Conservation (phyloP, 192 early-diverging fungal genomes). For the Coemansia sp. region DNA sequence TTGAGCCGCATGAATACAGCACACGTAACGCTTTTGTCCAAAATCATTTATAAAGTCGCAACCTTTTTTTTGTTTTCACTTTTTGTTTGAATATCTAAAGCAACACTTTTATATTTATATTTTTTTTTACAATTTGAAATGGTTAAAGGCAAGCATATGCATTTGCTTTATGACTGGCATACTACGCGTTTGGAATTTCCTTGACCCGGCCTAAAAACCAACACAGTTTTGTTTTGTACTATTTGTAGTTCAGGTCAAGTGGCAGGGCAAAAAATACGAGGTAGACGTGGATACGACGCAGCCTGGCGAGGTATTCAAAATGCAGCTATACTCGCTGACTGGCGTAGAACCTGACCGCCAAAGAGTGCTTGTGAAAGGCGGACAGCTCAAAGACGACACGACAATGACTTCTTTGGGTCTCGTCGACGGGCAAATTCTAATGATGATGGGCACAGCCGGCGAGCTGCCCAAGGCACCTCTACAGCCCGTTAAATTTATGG, state of each 20-base stretch:
- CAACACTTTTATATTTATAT: neutral
- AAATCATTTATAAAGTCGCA: neutral
- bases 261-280: conserved; percentile 86
- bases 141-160: conserved; percentile 29
- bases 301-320: conserved; percentile 75
- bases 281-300: conserved; percentile 76
- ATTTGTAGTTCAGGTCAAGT: conserved; percentile 80
- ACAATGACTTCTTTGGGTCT: conserved; percentile 72
- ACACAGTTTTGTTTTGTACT: neutral
- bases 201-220: neutral
- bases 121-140: conserved; percentile 12
- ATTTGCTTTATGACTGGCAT: neutral
- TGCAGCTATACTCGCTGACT: conserved; percentile 87
- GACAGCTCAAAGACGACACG: conserved; percentile 87
- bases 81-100: neutral
- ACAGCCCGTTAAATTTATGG: conserved; percentile 75
- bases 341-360: conserved; percentile 92
- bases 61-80: neutral
- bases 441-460: conserved; percentile 97
- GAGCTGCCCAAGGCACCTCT: conserved; percentile 87
- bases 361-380: conserved; percentile 94
- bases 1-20: conserved; percentile 23
- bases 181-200: neutral
- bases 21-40: conserved; percentile 6
- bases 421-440: conserved; percentile 67